Evolutionary conservation across 2,329 filamentous ascomycete genomes (phyloP).

Genomic region (Colletotrichum theobromicola): DNA sequence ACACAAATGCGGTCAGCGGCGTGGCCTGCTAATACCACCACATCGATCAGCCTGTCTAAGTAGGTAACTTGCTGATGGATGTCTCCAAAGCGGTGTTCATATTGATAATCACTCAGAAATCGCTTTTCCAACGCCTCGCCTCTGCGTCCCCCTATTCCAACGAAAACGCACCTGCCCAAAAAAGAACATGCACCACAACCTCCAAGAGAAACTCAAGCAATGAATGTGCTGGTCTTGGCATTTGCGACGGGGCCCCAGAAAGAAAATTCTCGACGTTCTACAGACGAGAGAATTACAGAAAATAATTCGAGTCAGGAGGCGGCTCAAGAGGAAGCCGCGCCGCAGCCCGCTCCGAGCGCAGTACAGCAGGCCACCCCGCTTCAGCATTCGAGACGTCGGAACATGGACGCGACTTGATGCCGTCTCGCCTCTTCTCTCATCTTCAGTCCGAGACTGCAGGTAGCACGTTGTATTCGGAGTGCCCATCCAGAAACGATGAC

Average conservation of each 20-base stretch:
- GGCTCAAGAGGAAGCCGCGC: neutral
- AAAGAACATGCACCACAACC: neutral
- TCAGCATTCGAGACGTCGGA: conserved; percentile 16
- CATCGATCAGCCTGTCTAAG: conserved; percentile 1
- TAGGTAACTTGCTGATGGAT: conserved; percentile 12
- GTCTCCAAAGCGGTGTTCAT: neutral
- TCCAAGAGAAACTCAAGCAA: conserved; percentile 9
- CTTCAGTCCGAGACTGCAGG: neutral
- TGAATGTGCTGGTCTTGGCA: conserved; percentile 1
- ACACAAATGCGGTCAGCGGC: conserved; percentile 10
- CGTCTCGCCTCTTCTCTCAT: neutral
- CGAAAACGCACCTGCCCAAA: neutral
- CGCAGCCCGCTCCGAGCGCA: neutral
- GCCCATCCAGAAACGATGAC: neutral
- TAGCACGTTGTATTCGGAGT: neutral
- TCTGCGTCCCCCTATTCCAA: neutral
- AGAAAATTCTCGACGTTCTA: neutral
- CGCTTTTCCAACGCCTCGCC: neutral
- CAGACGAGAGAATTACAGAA: neutral
- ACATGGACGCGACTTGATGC: conserved; percentile 2
- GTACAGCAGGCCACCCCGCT: neutral
- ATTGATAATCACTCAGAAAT: neutral
- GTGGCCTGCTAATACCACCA: neutral
- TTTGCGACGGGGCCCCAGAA: neutral
- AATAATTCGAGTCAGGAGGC: conserved; percentile 6